A percentile compares a stretch with the other conserved stretches of the same genome.
Evolutionary conservation across 1,284 basidiomycete species (phyloP).

Genomic region (Cerrena zonata): DNA sequence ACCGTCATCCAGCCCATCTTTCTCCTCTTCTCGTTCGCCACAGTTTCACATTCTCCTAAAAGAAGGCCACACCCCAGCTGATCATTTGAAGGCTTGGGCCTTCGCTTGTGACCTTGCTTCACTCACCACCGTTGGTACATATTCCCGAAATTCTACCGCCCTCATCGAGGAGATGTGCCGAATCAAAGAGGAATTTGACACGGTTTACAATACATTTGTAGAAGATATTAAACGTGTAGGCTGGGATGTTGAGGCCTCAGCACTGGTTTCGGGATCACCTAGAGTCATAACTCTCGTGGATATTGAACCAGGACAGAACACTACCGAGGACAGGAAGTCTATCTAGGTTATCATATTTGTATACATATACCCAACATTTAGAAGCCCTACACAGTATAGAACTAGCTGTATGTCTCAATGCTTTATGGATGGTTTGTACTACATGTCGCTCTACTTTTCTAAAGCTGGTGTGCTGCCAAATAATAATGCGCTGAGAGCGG

Average conservation of each 20-base stretch:
- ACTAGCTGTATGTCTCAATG: no score
- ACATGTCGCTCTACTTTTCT: neutral
- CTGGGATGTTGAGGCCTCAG: conserved; percentile 35
- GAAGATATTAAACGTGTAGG: conserved; percentile 26
- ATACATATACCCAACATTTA: no score
- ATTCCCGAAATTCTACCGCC: conserved; percentile 9
- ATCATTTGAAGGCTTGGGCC: conserved; percentile 55
- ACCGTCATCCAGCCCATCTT: neutral
- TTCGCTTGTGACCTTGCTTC: conserved; percentile 34
- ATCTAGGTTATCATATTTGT: conserved; percentile 3
- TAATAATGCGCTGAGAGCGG: neutral
- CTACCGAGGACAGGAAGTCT: conserved; percentile 8
- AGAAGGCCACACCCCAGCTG: conserved; percentile 38
- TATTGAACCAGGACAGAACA: neutral
- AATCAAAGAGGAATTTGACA: conserved; percentile 20
- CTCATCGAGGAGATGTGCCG: conserved; percentile 19
- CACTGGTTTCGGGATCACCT: conserved; percentile 32
- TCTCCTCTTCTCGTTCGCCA: conserved; percentile 16
- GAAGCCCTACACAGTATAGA: no score
- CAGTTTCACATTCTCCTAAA: conserved; percentile 37
- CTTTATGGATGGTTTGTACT: no score
- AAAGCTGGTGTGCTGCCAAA: conserved; percentile 17
- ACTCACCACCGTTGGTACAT: conserved; percentile 3
- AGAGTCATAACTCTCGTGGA: conserved; percentile 24
- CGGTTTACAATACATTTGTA: conserved; percentile 29